Base-by-base conservation (phyloP, 345 rosid genomes). In the Limnanthes douglasii region DNA sequence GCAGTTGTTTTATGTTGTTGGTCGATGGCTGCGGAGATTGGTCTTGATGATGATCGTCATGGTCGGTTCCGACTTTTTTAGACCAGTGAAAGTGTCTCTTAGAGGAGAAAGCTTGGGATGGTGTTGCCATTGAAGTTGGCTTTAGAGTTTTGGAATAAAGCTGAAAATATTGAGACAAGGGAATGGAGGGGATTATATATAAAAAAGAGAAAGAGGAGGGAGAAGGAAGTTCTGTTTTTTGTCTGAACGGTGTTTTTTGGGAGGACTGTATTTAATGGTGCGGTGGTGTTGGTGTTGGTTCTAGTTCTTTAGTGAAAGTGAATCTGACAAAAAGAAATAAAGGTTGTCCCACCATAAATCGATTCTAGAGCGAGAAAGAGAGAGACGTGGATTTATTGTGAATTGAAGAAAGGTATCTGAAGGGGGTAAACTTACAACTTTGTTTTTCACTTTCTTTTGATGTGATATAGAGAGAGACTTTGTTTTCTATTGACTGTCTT, bases 41-140 rank as follows among this genome's bases (percentile, higher is more conserved):
- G n/a, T n/a, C 31, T 56, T 66, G n/a, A 62, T 34, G 54, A 48
- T 56, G 50, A 27, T 70, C 79, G 58, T 61, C 66, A 7, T 73
- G 72, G 17, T 70, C 75, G 17, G 66, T 60, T 41, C 70, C 78
- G 41, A 75, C 78, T 65, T 77, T 85, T 34, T 70, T 68, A 24
- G 92, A 68, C 86, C 86, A 78, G 49, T 75, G 92, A 67, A 72
- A 81, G 71, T 77, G 78, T 46, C 86, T 61, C 69, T 74, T 81
- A 58, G 79, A 71, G 39, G 70, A 26, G 34, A 57, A 72, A 44
- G 72, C 90, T 24, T 68, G 72, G 13, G 78, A 54, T 39, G 50
- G 40, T 50, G 15, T 71, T 10, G 70, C 74, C 84, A 74, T 71
- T 32, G 62, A 39, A 25, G 32, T 30, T 17, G 42, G 35, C 6